Base-by-base conservation (phyloP, 345 rosid genomes). In the Euphorbia pulcherrima region DNA sequence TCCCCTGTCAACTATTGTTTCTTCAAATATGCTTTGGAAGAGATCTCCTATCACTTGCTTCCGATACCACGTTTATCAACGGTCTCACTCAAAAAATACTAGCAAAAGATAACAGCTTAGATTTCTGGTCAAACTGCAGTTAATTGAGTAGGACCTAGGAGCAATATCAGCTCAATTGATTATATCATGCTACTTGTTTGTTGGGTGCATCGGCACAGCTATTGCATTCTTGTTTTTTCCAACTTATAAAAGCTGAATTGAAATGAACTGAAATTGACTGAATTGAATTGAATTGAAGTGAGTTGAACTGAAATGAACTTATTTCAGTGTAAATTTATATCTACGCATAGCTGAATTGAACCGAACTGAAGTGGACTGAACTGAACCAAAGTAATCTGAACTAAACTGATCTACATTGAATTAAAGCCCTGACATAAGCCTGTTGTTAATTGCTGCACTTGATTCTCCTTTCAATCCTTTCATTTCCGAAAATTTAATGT, bases 91-190 rank as follows among this genome's bases (percentile, higher is more conserved):
- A 96, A 10, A 89, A 74, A 65, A 91, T 91, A n/a, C 77, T 83
- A 67, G 99, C 96, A 11, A 94, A 89, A 66, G 97, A 96, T 91
- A n/a, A n/a, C n/a, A n/a, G n/a, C n/a, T n/a, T 68, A 80, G 68
- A 64, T 58, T 47, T 54, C 46, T 62, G 20, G 21, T 9, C 7
- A 54, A 28, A 46, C 53, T 59, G 54, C 56, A 24, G 46, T 61
- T 56, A 27, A 11, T 56, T 27, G 28, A 17, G 59, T 6, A 28
- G 14, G n/a, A n/a, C n/a, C n/a, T n/a, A n/a, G n/a, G 62, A 28
- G 18, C 37, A 33, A 27, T 33, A 11, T 55, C 65, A 44, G 12
- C 24, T 60, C 9, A 18, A 28, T 33, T 46, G 50, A 20, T 67
- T 64, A 26, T 27, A 74, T 91, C 65, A 72, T 84, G 84, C 54